Evolutionary conservation across 140 eudicot species (phyloP), one percentile per base, ranked within the genome.

Genomic region (Erigeron philadelphicus): DNA sequence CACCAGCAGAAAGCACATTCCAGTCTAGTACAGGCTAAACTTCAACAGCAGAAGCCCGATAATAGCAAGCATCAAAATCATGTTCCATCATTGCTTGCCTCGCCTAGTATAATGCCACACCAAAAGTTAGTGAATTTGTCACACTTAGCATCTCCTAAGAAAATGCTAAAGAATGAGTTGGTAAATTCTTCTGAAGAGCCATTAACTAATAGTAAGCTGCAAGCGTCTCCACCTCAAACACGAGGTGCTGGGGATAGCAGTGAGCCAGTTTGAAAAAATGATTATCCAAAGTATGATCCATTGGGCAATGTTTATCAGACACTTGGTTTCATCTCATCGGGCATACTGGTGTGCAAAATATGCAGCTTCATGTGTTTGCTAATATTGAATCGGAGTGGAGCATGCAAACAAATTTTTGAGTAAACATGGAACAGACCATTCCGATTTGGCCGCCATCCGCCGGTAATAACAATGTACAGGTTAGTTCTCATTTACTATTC

Each of bases 31-130:
- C 87, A 68, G 64, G 9, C 73, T 21, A 81, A 70, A 31, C 7
- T 74, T 67, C 86, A 81, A 72, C 85, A 83, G 61, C 91, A 76
- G 57, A 76, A 38, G 17, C 52, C 82, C 17, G 82, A 84, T 50
- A 75, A 46, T 68, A 63, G 59, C 83, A 70, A 23, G 70, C 71
- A 25, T 54, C 79, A 68, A 60, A 81, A 77, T 72, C 85, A 76
- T 77, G 67, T 56, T 44, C 72, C 79, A 8, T 52, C 78, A 6
- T 79, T 35, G 60, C 74, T 79, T 55, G 60, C 82, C 9, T 66
- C 50, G 2, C 61, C 88, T 58, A 71, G 61, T 66, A 55, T 81
- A 76, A 57, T 82, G 66, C 5, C 86, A 48, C 82, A 65, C 61
- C 76, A 48, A 38, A 88, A 86, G 78, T 60, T 76, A 41, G 70